Percentiles rank a stretch among this genome's conserved stretches.
Evolutionary conservation across 2,329 filamentous ascomycete genomes (phyloP).

Genomic region (Talaromyces rugulosus): DNA sequence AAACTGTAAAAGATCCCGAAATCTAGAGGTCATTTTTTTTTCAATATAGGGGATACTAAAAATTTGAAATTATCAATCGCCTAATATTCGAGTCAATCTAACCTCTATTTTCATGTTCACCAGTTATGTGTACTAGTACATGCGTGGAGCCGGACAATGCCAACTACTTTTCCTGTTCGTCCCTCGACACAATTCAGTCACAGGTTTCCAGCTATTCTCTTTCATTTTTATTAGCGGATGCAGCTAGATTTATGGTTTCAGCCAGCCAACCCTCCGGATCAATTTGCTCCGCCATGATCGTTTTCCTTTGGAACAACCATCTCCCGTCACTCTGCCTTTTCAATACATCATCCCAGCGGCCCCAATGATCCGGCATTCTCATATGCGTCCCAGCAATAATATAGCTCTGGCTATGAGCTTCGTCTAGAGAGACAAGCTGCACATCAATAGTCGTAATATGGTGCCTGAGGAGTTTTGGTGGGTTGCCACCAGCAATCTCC

Average conservation of each 20-base stretch:
- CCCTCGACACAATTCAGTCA: background rate
- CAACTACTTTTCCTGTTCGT: background rate
- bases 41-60: too few species aligned
- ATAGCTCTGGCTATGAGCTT: background rate
- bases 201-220: background rate
- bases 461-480: background rate
- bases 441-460: background rate
- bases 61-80: too few species aligned
- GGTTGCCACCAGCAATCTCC: background rate
- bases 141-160: too few species aligned
- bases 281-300: background rate
- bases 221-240: background rate
- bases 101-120: too few species aligned
- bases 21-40: too few species aligned
- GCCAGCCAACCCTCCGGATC: background rate
- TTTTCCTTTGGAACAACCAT: background rate
- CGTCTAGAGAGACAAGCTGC: background rate
- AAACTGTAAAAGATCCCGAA: too few species aligned
- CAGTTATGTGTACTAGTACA: too few species aligned
- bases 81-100: too few species aligned
- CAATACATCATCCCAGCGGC: background rate
- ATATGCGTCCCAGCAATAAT: constrained; percentile 3
- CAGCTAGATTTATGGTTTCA: background rate
- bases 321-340: background rate
- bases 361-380: constrained; percentile 3